Percentiles rank a stretch among this genome's conserved stretches.
Conservation (phyloP, 495 filamentous ascomycete species). For the Oleoguttula mirabilis region DNA sequence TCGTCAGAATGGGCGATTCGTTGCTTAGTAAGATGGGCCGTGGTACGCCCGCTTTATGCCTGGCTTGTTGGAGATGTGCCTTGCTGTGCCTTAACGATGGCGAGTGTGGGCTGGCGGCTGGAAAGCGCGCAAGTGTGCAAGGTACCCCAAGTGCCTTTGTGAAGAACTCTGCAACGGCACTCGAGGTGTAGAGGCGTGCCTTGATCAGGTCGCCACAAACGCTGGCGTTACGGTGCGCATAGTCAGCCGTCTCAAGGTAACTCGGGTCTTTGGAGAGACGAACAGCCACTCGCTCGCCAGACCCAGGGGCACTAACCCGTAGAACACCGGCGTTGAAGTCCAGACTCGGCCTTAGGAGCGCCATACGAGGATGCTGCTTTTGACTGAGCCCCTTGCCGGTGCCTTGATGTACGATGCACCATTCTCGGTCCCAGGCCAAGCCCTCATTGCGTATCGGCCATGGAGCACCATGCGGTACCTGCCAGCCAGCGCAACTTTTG, state of each 20-base stretch:
- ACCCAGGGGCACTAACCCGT: slow-evolving; percentile 27
- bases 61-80: slow-evolving; percentile 43
- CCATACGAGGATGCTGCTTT: slow-evolving; percentile 74
- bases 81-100: slow-evolving; percentile 52
- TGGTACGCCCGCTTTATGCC: slow-evolving; percentile 29
- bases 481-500: slow-evolving; percentile 73
- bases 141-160: slow-evolving; percentile 57
- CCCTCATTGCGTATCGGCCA: slow-evolving; percentile 75
- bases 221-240: slow-evolving; percentile 38
- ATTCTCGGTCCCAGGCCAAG: slow-evolving; percentile 84
- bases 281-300: slow-evolving; percentile 42
- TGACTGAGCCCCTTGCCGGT: slow-evolving; percentile 68
- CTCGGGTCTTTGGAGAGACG: slow-evolving; percentile 49
- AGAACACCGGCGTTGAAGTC: slow-evolving; percentile 52
- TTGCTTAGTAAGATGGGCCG: slow-evolving; percentile 74
- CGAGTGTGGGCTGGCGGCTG: slow-evolving; percentile 41
- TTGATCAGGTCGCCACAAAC: slow-evolving; percentile 71
- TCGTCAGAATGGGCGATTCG: slow-evolving; percentile 79
- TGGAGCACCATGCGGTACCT: slow-evolving; percentile 46
- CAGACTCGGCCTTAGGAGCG: slow-evolving; percentile 57
- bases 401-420: slow-evolving; percentile 78
- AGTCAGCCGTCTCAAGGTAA: slow-evolving; percentile 28
- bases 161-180: slow-evolving; percentile 59
- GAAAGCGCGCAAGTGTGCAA: slow-evolving; percentile 71
- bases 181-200: slow-evolving; percentile 53